Base-by-base conservation (phyloP, 345 rosid genomes). In the Pistacia vera region DNA sequence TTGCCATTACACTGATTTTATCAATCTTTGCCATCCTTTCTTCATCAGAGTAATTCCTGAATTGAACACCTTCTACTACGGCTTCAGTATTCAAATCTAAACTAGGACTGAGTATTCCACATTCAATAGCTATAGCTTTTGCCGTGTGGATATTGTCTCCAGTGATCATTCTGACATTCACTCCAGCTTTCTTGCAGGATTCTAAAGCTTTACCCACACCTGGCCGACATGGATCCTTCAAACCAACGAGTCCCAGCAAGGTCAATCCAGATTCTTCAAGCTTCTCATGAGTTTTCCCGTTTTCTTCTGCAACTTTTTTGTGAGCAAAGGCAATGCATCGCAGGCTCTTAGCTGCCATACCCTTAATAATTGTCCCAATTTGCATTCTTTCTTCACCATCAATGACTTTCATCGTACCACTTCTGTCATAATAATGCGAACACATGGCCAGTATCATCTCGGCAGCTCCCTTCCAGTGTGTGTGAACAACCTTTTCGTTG, bases 401-500 rank as follows among this genome's bases (percentile, higher is more conserved):
- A 55, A 88, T 64, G 58, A 17, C 65, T 71, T 73, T 70, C 11
- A 75, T 30, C 5, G 0, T 58, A 14, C 86, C 84, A 28, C 10
- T 69, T 74, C 36, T 65, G 18, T 28, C 79, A 68, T 73, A 80
- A 63, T 78, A 85, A 58, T 11, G 51, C 14, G 86, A 77, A 63
- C 88, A 87, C 77, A 81, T 79, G 9, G 85, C 81, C 16, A 89
- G 38, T n/a, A 87, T 82, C 76, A 85, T 85, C 78, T 89, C 90
- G 1, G 90, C 89, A 28, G 85, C 89, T 65, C 92, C 90, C 60
- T 89, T 87, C 89, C 90, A 85, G 70, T 89, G 90, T 51, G 70
- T 78, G 7, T 82, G 89, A 76, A 77, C 41, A 14, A 38, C 55
- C 20, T 58, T 48, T 28, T 83, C 79, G 33, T 70, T 66, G 2